Base-by-base conservation (phyloP, 257 asterid genomes). In the Asclepias syriaca region DNA sequence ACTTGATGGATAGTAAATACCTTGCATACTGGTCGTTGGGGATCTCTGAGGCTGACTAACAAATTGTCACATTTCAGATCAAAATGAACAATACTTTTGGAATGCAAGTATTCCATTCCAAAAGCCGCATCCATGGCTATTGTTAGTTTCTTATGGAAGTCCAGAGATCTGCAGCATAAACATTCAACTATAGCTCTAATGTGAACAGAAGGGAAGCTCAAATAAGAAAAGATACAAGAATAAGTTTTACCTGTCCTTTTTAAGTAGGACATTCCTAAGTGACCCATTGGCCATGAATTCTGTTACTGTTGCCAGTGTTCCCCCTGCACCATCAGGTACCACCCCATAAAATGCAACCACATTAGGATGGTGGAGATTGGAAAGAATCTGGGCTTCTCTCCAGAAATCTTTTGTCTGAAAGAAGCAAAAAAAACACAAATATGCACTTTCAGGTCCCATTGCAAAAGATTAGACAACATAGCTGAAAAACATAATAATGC, bases 81-180 rank as follows among this genome's bases (percentile, higher is more conserved):
- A 77, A 89, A 89, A 78, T 89, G 96, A 80, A 89, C 93, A n/a
- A 89, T 87, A 78, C 81, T 87, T 80, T 84, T 89, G 8, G 86
- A 87, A 78, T 89, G 93, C 84, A 89, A 80, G 78, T 89, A 87
- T 74, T 89, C 96, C 96, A 87, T 89, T 72, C 96, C 96, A 78
- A 89, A 89, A 59, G 96, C 93, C 56, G 96, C 91, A 87, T 87
- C 96, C 93, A 85, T 87, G 82, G 96, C 88, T 22, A 89, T 84
- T 58, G 84, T 83, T 71, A 87, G 88, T 86, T 84, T 87, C 72
- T 77, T 85, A 75, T 72, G 90, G 73, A 77, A 70, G 74, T 89
- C 93, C 11, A 87, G 87, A 50, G 78, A 77, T 79, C 93, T 87
- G 88, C 82, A 73, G 27, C 1, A 73, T 49, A 39, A 79, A 58